Conservation (phyloP, 139 green algal species). For the Chlorella sp. region DNA sequence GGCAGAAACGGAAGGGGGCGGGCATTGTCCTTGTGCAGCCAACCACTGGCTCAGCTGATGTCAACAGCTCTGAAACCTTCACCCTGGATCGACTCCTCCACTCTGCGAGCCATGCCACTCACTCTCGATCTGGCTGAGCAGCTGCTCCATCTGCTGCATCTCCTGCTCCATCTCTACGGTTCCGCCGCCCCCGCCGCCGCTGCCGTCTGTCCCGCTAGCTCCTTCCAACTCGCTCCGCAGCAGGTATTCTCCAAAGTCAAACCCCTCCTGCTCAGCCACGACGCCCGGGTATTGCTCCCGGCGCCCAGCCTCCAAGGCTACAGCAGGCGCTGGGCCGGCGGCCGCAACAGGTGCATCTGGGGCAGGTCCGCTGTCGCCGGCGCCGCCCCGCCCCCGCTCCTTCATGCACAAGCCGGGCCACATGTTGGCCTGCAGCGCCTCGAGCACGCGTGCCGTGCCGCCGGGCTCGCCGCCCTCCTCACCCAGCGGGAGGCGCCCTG, state of each 20-base stretch:
- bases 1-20: no score
- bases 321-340: no score
- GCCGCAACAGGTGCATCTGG: no score
- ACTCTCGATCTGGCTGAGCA: conserved; percentile 13
- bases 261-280: not conserved
- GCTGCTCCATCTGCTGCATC: conserved; percentile 15
- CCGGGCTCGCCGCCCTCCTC: conserved; percentile 5
- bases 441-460: conserved; percentile 43
- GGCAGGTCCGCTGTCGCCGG: no score
- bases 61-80: no score
- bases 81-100: no score
- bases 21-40: no score
- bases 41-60: no score
- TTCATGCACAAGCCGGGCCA: conserved; percentile 60
- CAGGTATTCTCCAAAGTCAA: conserved; percentile 13
- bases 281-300: no score
- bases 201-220: not conserved
- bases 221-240: not conserved
- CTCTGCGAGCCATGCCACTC: not conserved
- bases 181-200: not conserved
- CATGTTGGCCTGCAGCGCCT: conserved; percentile 62
- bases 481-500: not conserved
- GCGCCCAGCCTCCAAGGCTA: no score
- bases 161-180: not conserved
- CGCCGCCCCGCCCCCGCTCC: no score